Evolutionary conservation across 306 rosid species (phyloP).

Genomic region (Cucumis hystrix): DNA sequence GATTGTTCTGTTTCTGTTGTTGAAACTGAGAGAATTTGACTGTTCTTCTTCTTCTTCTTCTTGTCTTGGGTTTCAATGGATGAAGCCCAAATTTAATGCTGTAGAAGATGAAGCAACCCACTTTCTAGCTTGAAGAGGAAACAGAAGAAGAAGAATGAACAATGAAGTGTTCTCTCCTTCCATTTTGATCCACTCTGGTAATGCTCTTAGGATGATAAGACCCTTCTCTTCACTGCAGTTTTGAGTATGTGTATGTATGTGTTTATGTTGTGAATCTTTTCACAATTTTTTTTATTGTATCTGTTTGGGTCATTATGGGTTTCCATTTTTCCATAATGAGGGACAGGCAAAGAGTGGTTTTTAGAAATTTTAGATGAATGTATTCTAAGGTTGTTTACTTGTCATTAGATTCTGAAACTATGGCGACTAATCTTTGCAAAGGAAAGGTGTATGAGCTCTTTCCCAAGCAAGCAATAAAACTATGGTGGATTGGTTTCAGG

Average conservation of each 20-base stretch:
- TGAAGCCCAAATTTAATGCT: not conserved
- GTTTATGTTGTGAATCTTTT: not conserved
- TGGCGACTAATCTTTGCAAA: too few relatives aligned
- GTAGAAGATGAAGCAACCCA: not conserved
- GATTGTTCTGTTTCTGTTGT: conserved; percentile 34
- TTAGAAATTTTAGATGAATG: too few relatives aligned
- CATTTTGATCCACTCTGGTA: not conserved
- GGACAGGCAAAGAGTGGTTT: too few relatives aligned
- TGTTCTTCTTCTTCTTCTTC: conserved; percentile 1
- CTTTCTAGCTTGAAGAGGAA: not conserved
- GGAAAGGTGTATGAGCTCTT: too few relatives aligned
- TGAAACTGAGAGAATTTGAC: conserved; percentile 50
- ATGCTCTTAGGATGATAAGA: not conserved
- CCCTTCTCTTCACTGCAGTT: too few relatives aligned
- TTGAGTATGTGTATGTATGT: too few relatives aligned
- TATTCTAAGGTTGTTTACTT: too few relatives aligned
- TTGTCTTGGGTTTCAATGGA: conserved; percentile 9
- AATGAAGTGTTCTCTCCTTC: not conserved
- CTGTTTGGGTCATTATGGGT: too few relatives aligned
- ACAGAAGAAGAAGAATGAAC: not conserved
- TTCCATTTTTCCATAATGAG: too few relatives aligned
- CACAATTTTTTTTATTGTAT: not conserved
- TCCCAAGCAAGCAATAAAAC: too few relatives aligned
- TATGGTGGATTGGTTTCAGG: too few relatives aligned
- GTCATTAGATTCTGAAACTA: too few relatives aligned